phyloP scores from a whole-genome alignment of 1,139 yeast genomes.

The Zygosaccharomyces sapae region DNA sequence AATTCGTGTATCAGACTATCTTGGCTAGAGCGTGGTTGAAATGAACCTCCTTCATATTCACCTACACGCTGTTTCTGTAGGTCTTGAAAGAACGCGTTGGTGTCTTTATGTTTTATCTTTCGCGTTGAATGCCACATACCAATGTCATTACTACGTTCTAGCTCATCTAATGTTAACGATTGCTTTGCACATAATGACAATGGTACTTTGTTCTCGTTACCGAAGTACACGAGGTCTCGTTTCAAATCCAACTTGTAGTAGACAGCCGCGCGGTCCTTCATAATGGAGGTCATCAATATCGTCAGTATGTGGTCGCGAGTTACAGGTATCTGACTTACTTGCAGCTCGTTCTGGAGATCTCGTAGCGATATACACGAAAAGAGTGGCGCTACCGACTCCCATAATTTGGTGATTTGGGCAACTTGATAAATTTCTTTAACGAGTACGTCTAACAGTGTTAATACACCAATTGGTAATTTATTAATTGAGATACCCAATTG shows the following conservation, averaged over 20 bases:
- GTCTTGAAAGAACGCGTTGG: slow-evolving; percentile 23
- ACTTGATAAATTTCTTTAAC: slow-evolving; percentile 18
- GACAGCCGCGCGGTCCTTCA: slow-evolving; percentile 24
- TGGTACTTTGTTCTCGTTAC: slow-evolving; percentile 23
- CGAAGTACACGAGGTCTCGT: slow-evolving; percentile 29
- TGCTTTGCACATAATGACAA: slow-evolving; percentile 17
- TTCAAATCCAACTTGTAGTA: slow-evolving; percentile 31
- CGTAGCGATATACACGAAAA: slow-evolving; percentile 29
- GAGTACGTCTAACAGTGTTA: slow-evolving; percentile 14
- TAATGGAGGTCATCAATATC: slow-evolving; percentile 29
- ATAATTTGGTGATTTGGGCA: slow-evolving; percentile 25
- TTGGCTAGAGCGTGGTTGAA: slow-evolving; percentile 1
- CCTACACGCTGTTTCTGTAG: slow-evolving; percentile 16
- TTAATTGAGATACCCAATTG: slow-evolving; percentile 11
- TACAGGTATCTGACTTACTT: slow-evolving; percentile 13
- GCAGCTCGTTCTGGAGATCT: slow-evolving; percentile 24
- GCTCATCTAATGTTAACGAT: slow-evolving; percentile 10
- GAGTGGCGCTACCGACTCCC: slow-evolving; percentile 29
- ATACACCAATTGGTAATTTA: background rate
- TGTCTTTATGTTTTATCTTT: slow-evolving; percentile 12
- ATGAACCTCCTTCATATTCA: background rate
- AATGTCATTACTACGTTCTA: slow-evolving; percentile 27
- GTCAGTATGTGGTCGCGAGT: slow-evolving; percentile 28
- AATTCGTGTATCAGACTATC: background rate
- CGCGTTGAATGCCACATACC: slow-evolving; percentile 20